Conservation (phyloP, 1,284 basidiomycete genomes). For the Apiotrichum laibachii region DNA sequence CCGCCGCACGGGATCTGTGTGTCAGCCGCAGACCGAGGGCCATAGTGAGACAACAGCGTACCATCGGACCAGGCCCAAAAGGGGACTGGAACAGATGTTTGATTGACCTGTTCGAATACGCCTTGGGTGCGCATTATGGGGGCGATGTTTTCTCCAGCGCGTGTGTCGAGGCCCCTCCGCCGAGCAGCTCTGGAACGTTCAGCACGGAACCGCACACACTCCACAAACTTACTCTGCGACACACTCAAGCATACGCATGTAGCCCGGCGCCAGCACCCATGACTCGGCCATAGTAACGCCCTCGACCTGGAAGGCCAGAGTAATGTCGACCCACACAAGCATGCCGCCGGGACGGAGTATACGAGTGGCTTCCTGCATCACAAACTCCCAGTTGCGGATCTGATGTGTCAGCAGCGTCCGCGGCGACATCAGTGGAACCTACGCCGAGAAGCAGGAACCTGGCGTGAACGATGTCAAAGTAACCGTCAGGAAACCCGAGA, state of each 20-base stretch:
- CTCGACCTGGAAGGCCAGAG: neutral
- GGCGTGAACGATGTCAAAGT: slow-evolving; percentile 21
- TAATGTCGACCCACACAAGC: slow-evolving; percentile 10
- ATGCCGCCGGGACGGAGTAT: slow-evolving; percentile 18
- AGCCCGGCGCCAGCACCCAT: neutral
- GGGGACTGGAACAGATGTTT: neutral
- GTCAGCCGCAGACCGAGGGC: neutral
- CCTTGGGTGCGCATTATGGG: neutral
- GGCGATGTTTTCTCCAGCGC: neutral
- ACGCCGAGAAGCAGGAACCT: slow-evolving; percentile 16
- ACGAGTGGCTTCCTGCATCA: slow-evolving; percentile 14
- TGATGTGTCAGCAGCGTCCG: neutral
- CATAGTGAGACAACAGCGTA: neutral
- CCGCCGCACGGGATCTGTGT: neutral
- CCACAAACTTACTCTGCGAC: neutral
- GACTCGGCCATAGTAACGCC: neutral
- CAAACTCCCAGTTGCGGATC: slow-evolving; percentile 17
- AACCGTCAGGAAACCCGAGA: slow-evolving; percentile 17
- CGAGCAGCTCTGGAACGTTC: neutral
- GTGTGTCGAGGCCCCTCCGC: neutral
- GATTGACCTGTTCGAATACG: neutral
- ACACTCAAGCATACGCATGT: neutral
- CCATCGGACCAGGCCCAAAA: slow-evolving; percentile 13
- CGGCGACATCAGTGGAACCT: neutral
- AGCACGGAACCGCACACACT: neutral